Evolutionary conservation across 1,139 yeast genomes (phyloP), one percentile per base, ranked within the genome.

Genomic region (Ogataea hybrid): DNA sequence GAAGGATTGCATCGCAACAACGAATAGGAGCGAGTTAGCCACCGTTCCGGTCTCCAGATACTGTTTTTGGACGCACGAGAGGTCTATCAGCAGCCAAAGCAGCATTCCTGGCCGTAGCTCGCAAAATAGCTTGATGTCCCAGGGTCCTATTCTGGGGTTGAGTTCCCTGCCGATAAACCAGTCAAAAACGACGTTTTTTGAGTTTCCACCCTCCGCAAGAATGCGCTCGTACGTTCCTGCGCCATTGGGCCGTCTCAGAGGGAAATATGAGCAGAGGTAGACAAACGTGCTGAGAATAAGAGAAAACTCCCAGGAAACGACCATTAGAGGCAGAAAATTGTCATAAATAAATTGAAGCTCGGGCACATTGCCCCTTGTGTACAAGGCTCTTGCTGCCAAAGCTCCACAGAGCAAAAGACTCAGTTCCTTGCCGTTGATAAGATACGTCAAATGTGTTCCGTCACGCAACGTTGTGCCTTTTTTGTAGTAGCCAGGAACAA

Each of bases 121-220:
- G 62, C 96, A 87, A 58, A 86, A 94, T 53, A 89, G 66, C 64
- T 92, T 92, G 60, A 92, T 80, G 61, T 92, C 98, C 74, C 90
- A 79, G 1, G 75, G 59, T 0, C 95, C 95, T 43, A 88, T 69
- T 54, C 97, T 73, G 25, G 98, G 98, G 60, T 94, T 94, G 59
- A 94, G 71, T 63, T 92, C 97, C 42, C 98, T 77, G 22, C 99
- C 99, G 61, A 92, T 89, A 59, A 88, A 94, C 96, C 97, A 92
- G 64, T 92, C 97, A 61, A 86, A 92, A 22, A 90, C 56, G 1
- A 67, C 52, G 52, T 77, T 81, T 0, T 88, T 87, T 0, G 96
- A 73, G 65, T 92, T 92, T 4, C 98, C 98, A 36, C 94, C 94
- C 32, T 76, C 66, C 0, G 97, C 92, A 44, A 92, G 70, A 32